Evolutionary conservation across 2,329 filamentous ascomycete genomes (phyloP).

Genomic region (Rhexocercosporidium sp.): DNA sequence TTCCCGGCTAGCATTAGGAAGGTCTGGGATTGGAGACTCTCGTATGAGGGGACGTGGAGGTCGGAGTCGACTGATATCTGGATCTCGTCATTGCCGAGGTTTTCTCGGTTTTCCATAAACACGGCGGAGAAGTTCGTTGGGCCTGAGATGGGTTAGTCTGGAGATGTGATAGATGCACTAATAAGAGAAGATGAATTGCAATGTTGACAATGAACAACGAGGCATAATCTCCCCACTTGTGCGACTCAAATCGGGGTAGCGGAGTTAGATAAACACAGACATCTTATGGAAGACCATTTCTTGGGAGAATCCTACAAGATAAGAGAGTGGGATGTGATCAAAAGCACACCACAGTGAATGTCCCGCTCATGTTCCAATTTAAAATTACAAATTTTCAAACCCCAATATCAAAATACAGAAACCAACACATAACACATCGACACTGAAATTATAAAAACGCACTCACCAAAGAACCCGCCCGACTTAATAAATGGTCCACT

Average conservation of each 20-base stretch:
- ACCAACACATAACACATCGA: background rate
- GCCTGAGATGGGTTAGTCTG: conserved; percentile 25
- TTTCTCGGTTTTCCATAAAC: conserved; percentile 38
- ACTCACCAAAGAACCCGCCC: conserved; percentile 29
- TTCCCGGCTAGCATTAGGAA: conserved; percentile 38
- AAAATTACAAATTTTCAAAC: background rate
- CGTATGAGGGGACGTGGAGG: conserved; percentile 26
- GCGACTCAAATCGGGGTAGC: background rate
- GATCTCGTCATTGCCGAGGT: conserved; percentile 34
- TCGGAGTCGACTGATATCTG: conserved; percentile 37
- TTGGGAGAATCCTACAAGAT: background rate
- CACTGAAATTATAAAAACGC: background rate
- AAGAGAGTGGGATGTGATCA: background rate
- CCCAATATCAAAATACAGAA: background rate
- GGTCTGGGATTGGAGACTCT: conserved; percentile 37
- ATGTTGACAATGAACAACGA: background rate
- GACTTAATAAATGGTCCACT: conserved; percentile 30
- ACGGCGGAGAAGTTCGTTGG: conserved; percentile 42
- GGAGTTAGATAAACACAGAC: conserved; percentile 7
- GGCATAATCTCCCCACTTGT: background rate
- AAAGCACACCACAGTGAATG: background rate
- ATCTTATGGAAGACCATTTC: background rate
- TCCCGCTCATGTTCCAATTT: background rate
- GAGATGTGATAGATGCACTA: background rate
- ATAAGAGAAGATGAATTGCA: background rate